These are phyloP conservation scores for Penicillium sclerotiorum DNA, from an alignment of 2,329 filamentous ascomycete species.

Conservation along the genomic window DNA sequence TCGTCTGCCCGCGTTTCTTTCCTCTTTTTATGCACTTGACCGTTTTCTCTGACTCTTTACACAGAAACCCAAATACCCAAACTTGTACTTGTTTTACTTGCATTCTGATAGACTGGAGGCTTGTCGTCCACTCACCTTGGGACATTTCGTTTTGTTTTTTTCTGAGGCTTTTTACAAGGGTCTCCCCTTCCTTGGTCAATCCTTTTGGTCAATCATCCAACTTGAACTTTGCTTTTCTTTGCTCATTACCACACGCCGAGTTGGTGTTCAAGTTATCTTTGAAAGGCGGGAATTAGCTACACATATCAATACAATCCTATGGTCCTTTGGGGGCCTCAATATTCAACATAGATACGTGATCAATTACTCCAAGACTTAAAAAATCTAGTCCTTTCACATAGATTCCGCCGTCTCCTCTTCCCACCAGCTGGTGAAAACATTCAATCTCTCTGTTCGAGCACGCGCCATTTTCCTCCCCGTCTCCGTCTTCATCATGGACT, in stretches of 20 bases:
- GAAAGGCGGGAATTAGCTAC: background rate
- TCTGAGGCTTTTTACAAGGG: background rate
- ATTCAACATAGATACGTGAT: conserved; percentile 14
- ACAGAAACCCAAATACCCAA: conserved; percentile 28
- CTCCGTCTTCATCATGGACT: conserved; percentile 61
- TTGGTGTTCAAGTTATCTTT: too few species aligned
- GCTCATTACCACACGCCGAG: too few species aligned
- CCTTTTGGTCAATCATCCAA: background rate
- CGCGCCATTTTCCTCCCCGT: conserved; percentile 54
- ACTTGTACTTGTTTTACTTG: conserved; percentile 13
- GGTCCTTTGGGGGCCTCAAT: background rate
- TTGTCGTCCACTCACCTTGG: conserved; percentile 5
- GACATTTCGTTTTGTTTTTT: conserved; percentile 4
- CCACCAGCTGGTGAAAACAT: conserved; percentile 58
- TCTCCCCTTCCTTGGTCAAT: background rate
- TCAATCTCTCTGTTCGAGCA: conserved; percentile 52
- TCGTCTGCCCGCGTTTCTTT: conserved; percentile 12
- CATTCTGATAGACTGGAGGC: conserved; percentile 25
- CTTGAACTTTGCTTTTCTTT: background rate
- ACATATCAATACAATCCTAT: conserved; percentile 5
- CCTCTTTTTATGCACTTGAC: conserved; percentile 2
- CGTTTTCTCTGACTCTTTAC: conserved; percentile 9
- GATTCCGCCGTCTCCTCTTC: conserved; percentile 47
- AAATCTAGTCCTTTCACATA: background rate
- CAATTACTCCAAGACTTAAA: too few species aligned